Evolutionary conservation across 306 rosid genomes (phyloP), one percentile per base, ranked within the genome.

Genomic region (Carpinus viminea): DNA sequence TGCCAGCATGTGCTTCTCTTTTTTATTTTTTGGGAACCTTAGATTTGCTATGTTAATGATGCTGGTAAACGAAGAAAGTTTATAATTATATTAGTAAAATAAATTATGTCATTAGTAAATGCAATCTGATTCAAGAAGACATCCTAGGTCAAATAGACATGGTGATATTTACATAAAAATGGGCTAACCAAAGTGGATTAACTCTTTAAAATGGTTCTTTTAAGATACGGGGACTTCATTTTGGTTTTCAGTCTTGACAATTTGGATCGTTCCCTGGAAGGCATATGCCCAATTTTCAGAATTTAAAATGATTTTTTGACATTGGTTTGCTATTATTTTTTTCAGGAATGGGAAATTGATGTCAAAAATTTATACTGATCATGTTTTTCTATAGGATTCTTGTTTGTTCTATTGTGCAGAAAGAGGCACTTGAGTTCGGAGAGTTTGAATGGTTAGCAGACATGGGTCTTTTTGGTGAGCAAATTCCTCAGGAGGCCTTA

Each of bases 391-490:
- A 51, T 54, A 26, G 36, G 36, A 45, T 31, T 41, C 61, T n/a
- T 46, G 5, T 7, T 28, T 80, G 9, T n/a, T 77, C 1, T 28
- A 81, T 10, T 48, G 51, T 43, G 81, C 92, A 93, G 96, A 95
- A 93, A 79, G 96, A 88, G 79, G 48, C 91, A 4, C 82, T 90
- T 21, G 99, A 90, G 74, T 91, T 93, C 46, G 98, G 97, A 81
- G 99, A 93, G 77, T 89, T 95, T 11, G 98, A 93, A 28, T 95
- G 99, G 99, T 83, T 95, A 61, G 77, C 92, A 60, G 98, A 95
- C 8, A 78, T 85, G 60, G 89, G 98, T 28, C 80, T 95, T 41
- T 88, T 95, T 3, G 82, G 91, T 3, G 99, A 92, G 59, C 97
- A 88, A 53, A 79, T 91, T 73, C 80, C 92, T 76, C 85, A 80